Conservation (phyloP, 78 protist genomes). For the Acrasis kona region DNA sequence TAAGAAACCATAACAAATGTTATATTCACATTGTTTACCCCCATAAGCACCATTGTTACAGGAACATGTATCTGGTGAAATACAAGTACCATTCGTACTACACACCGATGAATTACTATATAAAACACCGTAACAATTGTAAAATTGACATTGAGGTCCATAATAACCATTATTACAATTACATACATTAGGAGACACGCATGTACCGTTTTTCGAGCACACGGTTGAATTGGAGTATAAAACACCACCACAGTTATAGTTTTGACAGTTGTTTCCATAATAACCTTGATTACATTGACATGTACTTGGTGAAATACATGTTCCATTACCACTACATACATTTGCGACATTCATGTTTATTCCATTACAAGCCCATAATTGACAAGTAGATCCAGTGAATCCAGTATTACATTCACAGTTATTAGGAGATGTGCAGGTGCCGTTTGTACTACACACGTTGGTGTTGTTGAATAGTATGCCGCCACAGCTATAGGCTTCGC, state of each 20-base stretch:
- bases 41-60: background rate
- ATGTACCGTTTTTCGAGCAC: background rate
- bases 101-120: background rate
- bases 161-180: background rate
- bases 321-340: slow-evolving; percentile 1
- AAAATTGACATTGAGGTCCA: background rate
- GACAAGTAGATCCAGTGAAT: background rate
- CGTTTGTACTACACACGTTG: background rate
- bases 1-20: background rate
- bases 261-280: background rate
- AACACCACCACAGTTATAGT: background rate
- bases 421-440: background rate
- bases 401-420: background rate
- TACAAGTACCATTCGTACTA: background rate
- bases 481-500: background rate
- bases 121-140: background rate
- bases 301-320: background rate
- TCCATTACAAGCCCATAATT: background rate
- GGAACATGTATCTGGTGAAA: background rate
- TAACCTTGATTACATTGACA: background rate
- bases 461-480: no score
- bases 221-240: background rate
- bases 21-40: background rate
- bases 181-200: background rate
- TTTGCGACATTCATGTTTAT: background rate